Base-by-base conservation (phyloP, 2,329 filamentous ascomycete species). In the Cladosporium cucumerinum region DNA sequence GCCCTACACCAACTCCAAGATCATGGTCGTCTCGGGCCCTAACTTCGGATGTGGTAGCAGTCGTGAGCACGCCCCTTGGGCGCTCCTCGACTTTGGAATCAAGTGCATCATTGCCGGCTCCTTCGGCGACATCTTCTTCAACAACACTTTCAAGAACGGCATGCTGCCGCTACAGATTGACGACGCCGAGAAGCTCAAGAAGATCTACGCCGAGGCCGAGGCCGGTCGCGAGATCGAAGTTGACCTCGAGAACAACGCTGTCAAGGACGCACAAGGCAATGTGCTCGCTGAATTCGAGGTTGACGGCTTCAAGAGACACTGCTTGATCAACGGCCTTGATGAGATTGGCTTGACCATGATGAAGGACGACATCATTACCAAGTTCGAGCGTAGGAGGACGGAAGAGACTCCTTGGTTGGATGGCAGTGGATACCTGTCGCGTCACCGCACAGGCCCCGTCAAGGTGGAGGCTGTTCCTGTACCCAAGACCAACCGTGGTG, bases 71-170 rank as follows among this genome's bases (percentile, higher is more conserved):
- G 95, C 95, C 2, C 95, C 95, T 0, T 98, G 95, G 95, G 94
- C 95, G 6, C 86, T 98, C 26, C 88, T 96, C 65, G 95, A 98
- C 80, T 98, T 98, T 72, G 95, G 95, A 71, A 97, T 99, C 81
- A 92, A 90, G 76, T 94, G 90, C 77, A 85, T 98, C 73, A 96
- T 98, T 71, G 95, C 94, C 0, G 92, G 92, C 1, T 93, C 90
- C 1, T 91, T 86, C 71, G 91, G 90, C 65, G 92, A 96, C 75
- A 99, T 99, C 78, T 97, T 97, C 87, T 96, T 94, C 87, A 97
- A 97, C 87, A 99, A 99, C 84, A 95, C 91, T n/a, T 98, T 97
- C 86, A 98, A 99, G 86, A 99, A 99, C 82, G 94, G 94, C 82
- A 98, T 98, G 95, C 83, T 98, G 68, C 93, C 94, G 57, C 87